These are phyloP conservation scores for Pichia cephalocereana DNA, from an alignment of 805 yeast genomes.

Conservation along the genomic window DNA sequence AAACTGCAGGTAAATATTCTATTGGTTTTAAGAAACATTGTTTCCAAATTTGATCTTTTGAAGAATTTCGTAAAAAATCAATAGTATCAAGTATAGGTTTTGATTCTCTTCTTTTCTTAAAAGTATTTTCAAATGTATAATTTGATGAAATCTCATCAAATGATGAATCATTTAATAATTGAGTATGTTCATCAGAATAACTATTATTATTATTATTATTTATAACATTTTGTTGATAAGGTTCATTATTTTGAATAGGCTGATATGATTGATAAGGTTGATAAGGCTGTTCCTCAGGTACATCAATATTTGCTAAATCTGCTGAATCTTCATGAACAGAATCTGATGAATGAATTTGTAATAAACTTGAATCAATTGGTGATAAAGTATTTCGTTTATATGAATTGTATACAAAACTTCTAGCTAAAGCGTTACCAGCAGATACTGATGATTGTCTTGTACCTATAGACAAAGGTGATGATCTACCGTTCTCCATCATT, in stretches of 20 bases:
- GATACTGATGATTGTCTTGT: slow-evolving; percentile 6
- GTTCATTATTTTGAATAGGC: not conserved
- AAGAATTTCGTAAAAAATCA: slow-evolving; percentile 9
- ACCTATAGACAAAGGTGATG: not conserved
- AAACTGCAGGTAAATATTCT: slow-evolving; percentile 64
- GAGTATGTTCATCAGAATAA: not conserved
- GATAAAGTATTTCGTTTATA: slow-evolving; percentile 23
- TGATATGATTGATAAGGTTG: not conserved
- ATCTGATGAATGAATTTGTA: slow-evolving; percentile 35
- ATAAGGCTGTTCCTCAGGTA: slow-evolving; percentile 25
- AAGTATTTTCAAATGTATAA: slow-evolving; percentile 6
- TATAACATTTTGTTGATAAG: not conserved
- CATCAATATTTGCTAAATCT: slow-evolving; percentile 47
- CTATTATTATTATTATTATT: not conserved
- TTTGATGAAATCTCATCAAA: slow-evolving; percentile 7
- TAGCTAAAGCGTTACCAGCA: slow-evolving; percentile 28
- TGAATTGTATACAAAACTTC: slow-evolving; percentile 31
- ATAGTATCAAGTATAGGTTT: not conserved
- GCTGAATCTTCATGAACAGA: slow-evolving; percentile 51
- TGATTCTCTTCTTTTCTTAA: not conserved
- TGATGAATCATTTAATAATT: not conserved
- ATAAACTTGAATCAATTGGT: slow-evolving; percentile 21
- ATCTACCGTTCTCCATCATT: not conserved
- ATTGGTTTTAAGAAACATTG: slow-evolving; percentile 31
- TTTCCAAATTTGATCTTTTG: slow-evolving; percentile 14